Evolutionary conservation across 2,329 filamentous ascomycete species (phyloP), one percentile per base, ranked within the genome.

Genomic region (Xylariales sp.): DNA sequence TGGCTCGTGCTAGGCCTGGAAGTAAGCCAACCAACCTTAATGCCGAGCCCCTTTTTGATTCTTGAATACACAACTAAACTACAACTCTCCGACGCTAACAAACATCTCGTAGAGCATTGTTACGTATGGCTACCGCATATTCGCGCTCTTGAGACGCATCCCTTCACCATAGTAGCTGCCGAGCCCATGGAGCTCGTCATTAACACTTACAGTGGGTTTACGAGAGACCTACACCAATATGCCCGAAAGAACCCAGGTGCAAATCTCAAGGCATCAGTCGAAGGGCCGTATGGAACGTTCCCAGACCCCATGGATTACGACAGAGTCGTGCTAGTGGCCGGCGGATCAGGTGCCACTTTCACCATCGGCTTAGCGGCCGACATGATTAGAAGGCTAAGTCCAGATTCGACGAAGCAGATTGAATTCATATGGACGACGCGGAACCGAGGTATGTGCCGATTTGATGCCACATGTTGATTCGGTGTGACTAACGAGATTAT

Each of bases 81-180:
- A 1, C 49, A 23, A 46, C 5, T 14, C 3, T 12, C 4, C 34
- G 3, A 28, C 4, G 30, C 68, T 70, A 61, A 68, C 55, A 3
- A 2, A 30, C 5, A 49, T 14, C 10, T 8, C 32, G 2, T 18
- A 71, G 69, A 86, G 68, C 89, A 91, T 74, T 87, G 86, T 71
- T 90, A 89, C 73, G 77, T 91, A 36, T 91, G 87, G 87, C 83
- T 91, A 6, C 89, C 89, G 0, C 79, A 79, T 4, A 82, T 91
- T 55, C 84, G 88, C 9, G 71, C 80, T 1, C 79, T 85, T 18
- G 86, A 91, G 76, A 88, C 85, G 1, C 89, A 91, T 69, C 89
- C 89, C 0, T 91, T 91, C 71, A 90, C 88, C 1, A 86, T 90
- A 56, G 85, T 85, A 28, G 78, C 82, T 28, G 82, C 81, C 16